Conservation (phyloP, 148 eudicot genomes). For the Beta vulgaris region DNA sequence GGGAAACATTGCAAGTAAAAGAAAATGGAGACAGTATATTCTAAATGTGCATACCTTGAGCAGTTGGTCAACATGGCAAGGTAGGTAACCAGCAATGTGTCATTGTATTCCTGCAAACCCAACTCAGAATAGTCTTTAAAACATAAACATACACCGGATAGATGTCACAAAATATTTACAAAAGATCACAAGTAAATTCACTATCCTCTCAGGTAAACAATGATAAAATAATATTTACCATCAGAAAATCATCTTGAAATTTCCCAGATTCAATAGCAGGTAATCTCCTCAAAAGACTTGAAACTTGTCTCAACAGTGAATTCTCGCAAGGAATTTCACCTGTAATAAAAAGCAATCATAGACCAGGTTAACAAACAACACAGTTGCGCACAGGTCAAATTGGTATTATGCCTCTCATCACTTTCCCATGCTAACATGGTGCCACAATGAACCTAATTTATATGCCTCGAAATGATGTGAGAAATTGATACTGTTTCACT, state of each 20-base stretch:
- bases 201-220: neutral
- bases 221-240: conserved; percentile 44
- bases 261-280: conserved; percentile 88
- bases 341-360: conserved; percentile 24
- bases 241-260: conserved; percentile 91
- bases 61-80: conserved; percentile 91
- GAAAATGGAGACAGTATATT: too few species aligned
- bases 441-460: neutral
- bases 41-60: conserved; percentile 54
- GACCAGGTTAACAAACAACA: neutral
- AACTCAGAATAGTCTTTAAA: neutral
- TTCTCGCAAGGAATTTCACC: conserved; percentile 67
- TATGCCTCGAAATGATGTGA: neutral
- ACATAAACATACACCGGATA: neutral
- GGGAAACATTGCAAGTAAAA: too few species aligned
- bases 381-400: neutral
- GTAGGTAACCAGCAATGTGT: conserved; percentile 74
- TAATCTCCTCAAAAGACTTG: conserved; percentile 89
- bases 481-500: neutral
- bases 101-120: conserved; percentile 82
- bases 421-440: neutral
- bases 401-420: neutral
- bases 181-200: conserved; percentile 1
- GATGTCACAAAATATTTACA: neutral
- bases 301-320: conserved; percentile 84